Evolutionary conservation across 2,329 filamentous ascomycete species (phyloP), one percentile per base, ranked within the genome.

Genomic region (Verticillium zaregamsianum): DNA sequence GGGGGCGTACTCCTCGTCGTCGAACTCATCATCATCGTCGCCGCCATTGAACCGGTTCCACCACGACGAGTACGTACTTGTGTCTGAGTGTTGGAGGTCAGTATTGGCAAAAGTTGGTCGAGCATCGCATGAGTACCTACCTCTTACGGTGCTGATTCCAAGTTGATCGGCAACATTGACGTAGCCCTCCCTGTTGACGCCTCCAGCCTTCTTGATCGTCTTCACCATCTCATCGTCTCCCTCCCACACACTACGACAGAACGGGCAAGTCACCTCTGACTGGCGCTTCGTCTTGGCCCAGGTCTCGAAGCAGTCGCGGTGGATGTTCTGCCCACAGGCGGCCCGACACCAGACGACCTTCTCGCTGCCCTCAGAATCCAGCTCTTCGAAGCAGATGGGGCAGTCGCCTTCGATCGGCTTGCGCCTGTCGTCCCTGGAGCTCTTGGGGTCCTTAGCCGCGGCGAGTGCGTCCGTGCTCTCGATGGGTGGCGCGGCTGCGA

Each of bases 91-190:
- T 11, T 17, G 9, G 11, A 35, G 9, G 54, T 55, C 15, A 55
- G 54, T 12, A 14, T 5, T 17, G 28, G 3, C 14, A 63, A 4
- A 3, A 15, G 28, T 33, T 11, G 14, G 25, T 52, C 31, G 45
- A 52, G n/a, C 2, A 12, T 33, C 57, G 9, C 9, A 35, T 33
- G 23, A 45, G 52, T 35, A 37, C 62, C 61, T 62, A 83, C 83
- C 84, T 75, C 86, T 74, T n/a, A 70, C 62, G 0, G 71, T 71
- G 63, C 80, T 84, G 64, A 89, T 78, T 2, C 86, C 86, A n/a
- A 89, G 74, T 69, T 88, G 82, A 23, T 78, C 72, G 1, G 84
- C 86, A 3, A 89, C 81, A 68, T 89, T 89, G 56, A 87, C 74
- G 66, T 89, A 89, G 0, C 86, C 86, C 39, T 87, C 85, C 1